phyloP scores from a whole-genome alignment of 2,329 filamentous ascomycete genomes.

The Pestalotiopsis fici region DNA sequence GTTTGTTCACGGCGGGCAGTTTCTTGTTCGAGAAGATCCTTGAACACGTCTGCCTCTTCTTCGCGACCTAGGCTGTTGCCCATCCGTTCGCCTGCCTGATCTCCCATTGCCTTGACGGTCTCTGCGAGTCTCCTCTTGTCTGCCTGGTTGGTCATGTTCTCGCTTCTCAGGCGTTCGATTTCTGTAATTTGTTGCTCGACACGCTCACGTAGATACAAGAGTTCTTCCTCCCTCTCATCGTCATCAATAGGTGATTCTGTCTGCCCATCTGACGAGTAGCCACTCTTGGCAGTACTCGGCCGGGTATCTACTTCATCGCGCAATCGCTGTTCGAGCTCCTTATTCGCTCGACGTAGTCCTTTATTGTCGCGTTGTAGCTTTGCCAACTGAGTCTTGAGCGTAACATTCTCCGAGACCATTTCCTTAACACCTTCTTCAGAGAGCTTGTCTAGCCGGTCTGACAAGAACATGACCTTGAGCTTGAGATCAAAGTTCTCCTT shows the following conservation, averaged over 20 bases:
- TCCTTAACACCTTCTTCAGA: constrained; percentile 97
- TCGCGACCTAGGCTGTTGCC: constrained; percentile 52
- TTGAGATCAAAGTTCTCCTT: constrained; percentile 99
- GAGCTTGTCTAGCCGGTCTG: constrained; percentile 87
- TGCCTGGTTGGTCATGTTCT: constrained; percentile 75
- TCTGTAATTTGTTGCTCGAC: constrained; percentile 82
- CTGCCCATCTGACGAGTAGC: constrained; percentile 58
- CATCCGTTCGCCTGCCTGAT: constrained; percentile 42
- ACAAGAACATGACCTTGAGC: constrained; percentile 95
- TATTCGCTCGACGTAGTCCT: constrained; percentile 74
- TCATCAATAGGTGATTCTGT: constrained; percentile 59
- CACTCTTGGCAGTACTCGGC: constrained; percentile 60
- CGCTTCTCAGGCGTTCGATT: constrained; percentile 79
- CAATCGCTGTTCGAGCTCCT: constrained; percentile 82
- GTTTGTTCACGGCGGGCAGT: constrained; percentile 85
- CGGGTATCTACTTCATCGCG: constrained; percentile 63
- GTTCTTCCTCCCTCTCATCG: constrained; percentile 71
- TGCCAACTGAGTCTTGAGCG: constrained; percentile 86
- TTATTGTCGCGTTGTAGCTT: constrained; percentile 92
- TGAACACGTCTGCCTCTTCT: constrained; percentile 83
- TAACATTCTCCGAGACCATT: constrained; percentile 97
- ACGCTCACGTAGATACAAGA: constrained; percentile 80
- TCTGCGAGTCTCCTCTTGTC: constrained; percentile 88
- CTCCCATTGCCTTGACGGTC: constrained; percentile 62
- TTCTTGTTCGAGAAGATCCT: constrained; percentile 91